Conservation (phyloP, 2,329 filamentous ascomycete genomes). For the Sporothrix euskadiensis region DNA sequence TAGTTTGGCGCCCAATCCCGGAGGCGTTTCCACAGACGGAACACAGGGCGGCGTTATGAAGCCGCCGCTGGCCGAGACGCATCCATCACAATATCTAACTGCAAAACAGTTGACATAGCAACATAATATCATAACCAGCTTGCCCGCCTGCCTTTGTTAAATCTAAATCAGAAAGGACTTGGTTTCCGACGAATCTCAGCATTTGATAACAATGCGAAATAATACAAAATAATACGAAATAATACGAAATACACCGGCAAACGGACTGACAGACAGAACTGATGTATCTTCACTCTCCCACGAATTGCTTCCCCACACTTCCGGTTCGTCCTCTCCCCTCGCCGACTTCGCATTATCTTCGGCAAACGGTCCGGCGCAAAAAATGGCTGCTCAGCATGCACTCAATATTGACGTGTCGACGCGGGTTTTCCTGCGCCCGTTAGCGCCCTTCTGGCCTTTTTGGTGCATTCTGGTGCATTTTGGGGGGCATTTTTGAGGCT, state of each 20-base stretch:
- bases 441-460: conserved; percentile 1
- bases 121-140: no score
- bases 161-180: no score
- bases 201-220: no score
- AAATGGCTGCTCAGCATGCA: not conserved
- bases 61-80: conserved; percentile 25
- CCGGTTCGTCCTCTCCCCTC: not conserved
- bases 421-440: conserved; percentile 8
- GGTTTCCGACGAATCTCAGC: no score
- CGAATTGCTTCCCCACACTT: conserved; percentile 2
- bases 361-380: conserved; percentile 20
- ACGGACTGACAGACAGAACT: not conserved
- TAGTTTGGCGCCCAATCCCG: conserved; percentile 13
- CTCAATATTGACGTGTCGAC: not conserved
- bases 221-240: no score
- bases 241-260: no score
- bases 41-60: conserved; percentile 16
- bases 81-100: not conserved
- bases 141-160: no score
- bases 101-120: no score
- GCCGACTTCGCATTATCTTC: conserved; percentile 25
- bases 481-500: not conserved
- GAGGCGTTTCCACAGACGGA: not conserved
- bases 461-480: not conserved
- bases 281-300: not conserved